Evolutionary conservation across 2,329 filamentous ascomycete genomes (phyloP).

Genomic region (Plectosphaerella sp.): DNA sequence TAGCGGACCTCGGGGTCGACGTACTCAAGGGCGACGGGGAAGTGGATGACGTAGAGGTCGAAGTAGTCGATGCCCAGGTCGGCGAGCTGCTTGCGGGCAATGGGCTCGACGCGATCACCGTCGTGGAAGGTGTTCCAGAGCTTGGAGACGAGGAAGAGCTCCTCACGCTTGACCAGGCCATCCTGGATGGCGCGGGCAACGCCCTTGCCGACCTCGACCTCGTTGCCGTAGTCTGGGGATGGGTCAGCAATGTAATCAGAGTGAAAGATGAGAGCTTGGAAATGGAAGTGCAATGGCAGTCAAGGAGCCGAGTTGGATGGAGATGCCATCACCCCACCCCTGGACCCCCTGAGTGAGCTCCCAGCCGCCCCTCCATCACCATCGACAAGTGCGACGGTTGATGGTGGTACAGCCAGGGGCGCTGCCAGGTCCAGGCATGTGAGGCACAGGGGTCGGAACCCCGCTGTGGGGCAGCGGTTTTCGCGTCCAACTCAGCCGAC

Average conservation of each 20-base stretch:
- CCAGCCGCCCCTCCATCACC: neutral
- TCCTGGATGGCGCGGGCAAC: conserved; percentile 76
- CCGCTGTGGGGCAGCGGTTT: neutral
- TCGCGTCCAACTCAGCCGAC: no score
- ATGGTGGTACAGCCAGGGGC: no score
- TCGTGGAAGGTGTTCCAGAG: conserved; percentile 93
- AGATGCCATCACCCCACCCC: neutral
- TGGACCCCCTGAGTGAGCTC: no score
- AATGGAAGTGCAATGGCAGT: neutral
- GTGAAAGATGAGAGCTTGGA: neutral
- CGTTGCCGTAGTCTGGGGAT: conserved; percentile 74
- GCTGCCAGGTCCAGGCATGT: no score
- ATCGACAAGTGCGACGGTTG: no score
- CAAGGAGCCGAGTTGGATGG: neutral
- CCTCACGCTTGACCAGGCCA: conserved; percentile 74
- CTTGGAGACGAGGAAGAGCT: conserved; percentile 90
- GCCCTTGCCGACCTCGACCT: conserved; percentile 72
- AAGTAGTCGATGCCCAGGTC: conserved; percentile 88
- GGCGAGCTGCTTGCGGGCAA: conserved; percentile 70
- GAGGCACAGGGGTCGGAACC: neutral
- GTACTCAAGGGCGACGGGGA: conserved; percentile 81
- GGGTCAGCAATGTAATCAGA: neutral
- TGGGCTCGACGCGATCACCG: conserved; percentile 68
- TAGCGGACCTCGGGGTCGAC: conserved; percentile 76
- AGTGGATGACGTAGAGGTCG: conserved; percentile 86